These are phyloP conservation scores for Cladophialophora psammophila DNA, from an alignment of 2,329 filamentous ascomycete genomes.

Conservation along the genomic window DNA sequence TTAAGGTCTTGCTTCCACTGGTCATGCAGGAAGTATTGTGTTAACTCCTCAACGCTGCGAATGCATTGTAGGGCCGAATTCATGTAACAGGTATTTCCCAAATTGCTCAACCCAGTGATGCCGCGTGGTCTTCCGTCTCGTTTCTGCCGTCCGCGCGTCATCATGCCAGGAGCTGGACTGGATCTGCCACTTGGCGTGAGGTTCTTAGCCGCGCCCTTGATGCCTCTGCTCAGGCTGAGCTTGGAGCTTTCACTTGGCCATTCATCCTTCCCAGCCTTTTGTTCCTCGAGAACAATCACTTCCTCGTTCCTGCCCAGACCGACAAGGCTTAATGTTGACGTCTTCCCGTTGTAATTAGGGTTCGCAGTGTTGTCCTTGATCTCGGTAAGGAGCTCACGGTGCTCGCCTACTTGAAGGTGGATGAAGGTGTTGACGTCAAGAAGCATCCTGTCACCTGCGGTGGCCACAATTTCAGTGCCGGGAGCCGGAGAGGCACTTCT, in stretches of 20 bases:
- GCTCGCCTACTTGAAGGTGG: constrained; percentile 66
- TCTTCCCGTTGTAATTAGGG: constrained; percentile 76
- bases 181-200: constrained; percentile 66
- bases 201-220: constrained; percentile 51
- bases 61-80: constrained; percentile 96
- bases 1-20: constrained; percentile 84
- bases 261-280: constrained; percentile 51
- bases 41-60: constrained; percentile 89
- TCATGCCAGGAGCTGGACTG: constrained; percentile 69
- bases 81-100: constrained; percentile 99
- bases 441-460: constrained; percentile 59
- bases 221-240: constrained; percentile 27
- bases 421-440: constrained; percentile 70
- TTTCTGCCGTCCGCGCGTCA: constrained; percentile 75
- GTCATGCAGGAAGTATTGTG: constrained; percentile 82
- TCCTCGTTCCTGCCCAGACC: constrained; percentile 76
- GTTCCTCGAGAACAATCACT: constrained; percentile 84
- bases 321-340: constrained; percentile 67
- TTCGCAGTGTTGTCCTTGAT: constrained; percentile 75
- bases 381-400: constrained; percentile 67
- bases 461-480: constrained; percentile 51
- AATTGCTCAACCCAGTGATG: constrained; percentile 82
- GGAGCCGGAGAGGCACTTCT: constrained; percentile 55
- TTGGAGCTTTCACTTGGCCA: constrained; percentile 33
- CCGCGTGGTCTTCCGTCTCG: constrained; percentile 75